Percentiles rank a stretch among this genome's conserved stretches.
Conservation (phyloP, 225 moss, liverwort and hornwort species). For the Marchantia polymorpha region DNA sequence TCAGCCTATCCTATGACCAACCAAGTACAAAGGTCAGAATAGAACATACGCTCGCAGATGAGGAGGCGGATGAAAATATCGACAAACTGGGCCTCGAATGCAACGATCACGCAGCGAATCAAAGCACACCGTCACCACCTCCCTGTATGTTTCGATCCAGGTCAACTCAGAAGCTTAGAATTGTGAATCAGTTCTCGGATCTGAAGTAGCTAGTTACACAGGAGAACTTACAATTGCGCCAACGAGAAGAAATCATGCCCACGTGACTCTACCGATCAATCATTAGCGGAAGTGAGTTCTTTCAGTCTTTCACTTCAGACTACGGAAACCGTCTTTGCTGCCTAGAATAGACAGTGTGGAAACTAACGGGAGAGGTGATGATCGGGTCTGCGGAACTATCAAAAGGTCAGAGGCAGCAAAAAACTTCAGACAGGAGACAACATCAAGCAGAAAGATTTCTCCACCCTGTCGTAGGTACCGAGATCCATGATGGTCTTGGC, state of each 20-base stretch:
- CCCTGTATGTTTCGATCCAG: slow-evolving; percentile 26
- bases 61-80: slow-evolving; percentile 47
- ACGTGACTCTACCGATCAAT: neutral
- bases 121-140: slow-evolving; percentile 47
- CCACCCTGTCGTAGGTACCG: neutral
- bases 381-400: neutral
- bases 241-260: too few species aligned
- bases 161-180: too few species aligned
- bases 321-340: too few species aligned
- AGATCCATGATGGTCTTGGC: neutral
- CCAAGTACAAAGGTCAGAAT: neutral
- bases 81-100: slow-evolving; percentile 41
- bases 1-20: neutral
- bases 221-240: too few species aligned
- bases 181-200: too few species aligned
- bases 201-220: too few species aligned
- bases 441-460: neutral
- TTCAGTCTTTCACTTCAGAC: neutral
- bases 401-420: neutral
- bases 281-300: neutral
- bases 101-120: slow-evolving; percentile 48
- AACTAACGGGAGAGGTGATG: neutral
- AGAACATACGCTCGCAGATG: slow-evolving; percentile 40
- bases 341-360: neutral
- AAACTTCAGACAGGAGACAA: neutral